Base-by-base conservation (phyloP, 225 moss, liverwort and hornwort species). In the Sphagnum contortum region DNA sequence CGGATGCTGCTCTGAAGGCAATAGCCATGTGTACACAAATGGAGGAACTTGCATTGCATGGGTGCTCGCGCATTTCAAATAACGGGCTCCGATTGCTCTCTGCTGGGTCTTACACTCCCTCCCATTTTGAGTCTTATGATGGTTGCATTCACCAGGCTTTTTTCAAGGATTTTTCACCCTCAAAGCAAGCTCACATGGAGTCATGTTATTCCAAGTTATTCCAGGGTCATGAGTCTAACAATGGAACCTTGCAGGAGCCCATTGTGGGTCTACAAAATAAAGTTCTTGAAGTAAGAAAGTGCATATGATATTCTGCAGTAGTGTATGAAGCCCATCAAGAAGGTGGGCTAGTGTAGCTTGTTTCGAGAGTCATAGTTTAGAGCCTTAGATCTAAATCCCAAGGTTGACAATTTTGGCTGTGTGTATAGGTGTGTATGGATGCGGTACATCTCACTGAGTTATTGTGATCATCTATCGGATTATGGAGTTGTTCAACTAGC, bases 1-100 rank as follows among this genome's bases (percentile, higher is more conserved):
- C 82, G 3, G 90, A 90, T 50, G 47, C 50, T 11, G 74, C 84
- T 29, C 48, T 90, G 62, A 80, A 70, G 61, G 77, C 82, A 13
- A 73, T 90, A 48, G 82, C 84, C 7, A 65, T 61, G 68, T 82
- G 84, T 65, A 46, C 64, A 7, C 80, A 82, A n/a, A 82, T 90
- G 87, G 87, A 87, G 71, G 87, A 85, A 66, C 11, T 90, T 60
- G 82, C 84, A 3, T 70, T 90, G 67, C 84, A 90, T 69, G 90
- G 87, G 65, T 87, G 87, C 71, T 74, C 82, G 10, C 76, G 84
- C 9, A 79, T 90, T 47, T 76, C 87, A 47, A 90, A 75, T 69
- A 57, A 71, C 3, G 89, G 87, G 61, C 76, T 90, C 45, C 52
- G 54, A 11, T 61, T 80, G 5, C 76, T 90, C 56, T 75, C 90